These are phyloP conservation scores for Pseudisothecium myosuroides DNA, from an alignment of 225 moss, liverwort and hornwort genomes.

Conservation along the genomic window DNA sequence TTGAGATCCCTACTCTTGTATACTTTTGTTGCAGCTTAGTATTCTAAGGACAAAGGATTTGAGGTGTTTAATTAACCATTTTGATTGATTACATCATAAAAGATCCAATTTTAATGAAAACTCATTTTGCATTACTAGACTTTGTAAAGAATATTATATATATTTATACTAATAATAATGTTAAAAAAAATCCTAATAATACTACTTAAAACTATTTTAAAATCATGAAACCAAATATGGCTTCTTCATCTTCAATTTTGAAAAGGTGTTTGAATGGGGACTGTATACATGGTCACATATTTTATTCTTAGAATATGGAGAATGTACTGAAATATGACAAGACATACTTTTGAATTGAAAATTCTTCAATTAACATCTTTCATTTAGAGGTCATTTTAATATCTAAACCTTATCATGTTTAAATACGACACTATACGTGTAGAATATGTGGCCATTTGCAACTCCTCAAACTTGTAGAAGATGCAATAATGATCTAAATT, in stretches of 20 bases:
- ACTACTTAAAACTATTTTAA: not conserved
- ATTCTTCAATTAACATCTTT: not conserved
- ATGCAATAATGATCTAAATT: not conserved
- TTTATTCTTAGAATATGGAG: not conserved
- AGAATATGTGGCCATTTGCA: not conserved
- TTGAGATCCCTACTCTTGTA: not conserved
- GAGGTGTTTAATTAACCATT: not conserved
- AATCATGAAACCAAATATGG: accelerated
- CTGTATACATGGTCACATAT: accelerated
- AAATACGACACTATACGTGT: accelerated
- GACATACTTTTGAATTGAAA: not conserved
- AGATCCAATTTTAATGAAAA: not conserved
- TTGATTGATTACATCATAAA: not conserved
- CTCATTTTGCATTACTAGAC: not conserved
- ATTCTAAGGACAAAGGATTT: not conserved
- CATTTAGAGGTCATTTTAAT: not conserved
- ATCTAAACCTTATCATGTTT: not conserved
- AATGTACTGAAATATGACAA: not conserved
- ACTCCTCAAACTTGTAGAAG: not conserved
- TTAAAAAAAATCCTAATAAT: not conserved
- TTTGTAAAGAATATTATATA: not conserved
- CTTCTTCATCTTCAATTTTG: not conserved
- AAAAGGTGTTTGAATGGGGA: too few species aligned
- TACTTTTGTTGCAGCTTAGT: not conserved
- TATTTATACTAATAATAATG: not conserved